Evolutionary conservation across 148 eudicot species (phyloP).

Genomic region (Oxyria digyna): DNA sequence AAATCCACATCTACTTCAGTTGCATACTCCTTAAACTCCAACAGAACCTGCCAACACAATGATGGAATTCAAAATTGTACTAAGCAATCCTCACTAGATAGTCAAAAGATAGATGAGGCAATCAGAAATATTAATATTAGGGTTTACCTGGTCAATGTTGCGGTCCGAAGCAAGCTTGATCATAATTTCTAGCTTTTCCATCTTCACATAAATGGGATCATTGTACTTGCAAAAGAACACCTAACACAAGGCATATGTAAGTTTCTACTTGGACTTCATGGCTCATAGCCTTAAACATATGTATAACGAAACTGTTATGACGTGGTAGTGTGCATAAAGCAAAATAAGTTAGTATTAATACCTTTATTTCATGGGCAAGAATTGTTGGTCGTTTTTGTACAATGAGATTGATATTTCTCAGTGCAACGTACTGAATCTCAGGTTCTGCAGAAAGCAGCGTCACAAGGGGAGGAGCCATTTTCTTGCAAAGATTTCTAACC

Average conservation of each 20-base stretch:
- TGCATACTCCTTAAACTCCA: conserved; percentile 98
- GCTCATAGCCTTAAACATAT: background rate
- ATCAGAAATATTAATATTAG: background rate
- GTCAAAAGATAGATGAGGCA: conserved; percentile 3
- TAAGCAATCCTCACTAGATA: background rate
- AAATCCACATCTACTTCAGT: conserved; percentile 98
- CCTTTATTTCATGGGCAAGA: conserved; percentile 99
- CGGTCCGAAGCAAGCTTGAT: conserved; percentile 99
- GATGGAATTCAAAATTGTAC: background rate
- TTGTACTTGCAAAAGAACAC: conserved; percentile 98
- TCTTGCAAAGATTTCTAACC: conserved; percentile 89
- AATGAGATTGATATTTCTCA: conserved; percentile 87
- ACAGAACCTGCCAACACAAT: conserved; percentile 46
- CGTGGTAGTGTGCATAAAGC: background rate
- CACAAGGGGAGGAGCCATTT: conserved; percentile 99
- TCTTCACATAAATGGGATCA: conserved; percentile 97
- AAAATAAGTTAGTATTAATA: conserved; percentile 14
- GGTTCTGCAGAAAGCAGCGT: conserved; percentile 99
- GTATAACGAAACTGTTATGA: background rate
- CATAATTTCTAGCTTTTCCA: conserved; percentile 98
- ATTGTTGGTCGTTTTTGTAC: conserved; percentile 95
- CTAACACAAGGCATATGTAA: conserved; percentile 20
- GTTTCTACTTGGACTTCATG: background rate
- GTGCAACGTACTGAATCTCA: conserved; percentile 96
- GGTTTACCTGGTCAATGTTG: conserved; percentile 74